A percentile compares a stretch with the other conserved stretches of the same genome.
These are phyloP conservation scores for Leccinum subfulvum DNA, from an alignment of 1,284 basidiomycete species.

Conservation along the genomic window DNA sequence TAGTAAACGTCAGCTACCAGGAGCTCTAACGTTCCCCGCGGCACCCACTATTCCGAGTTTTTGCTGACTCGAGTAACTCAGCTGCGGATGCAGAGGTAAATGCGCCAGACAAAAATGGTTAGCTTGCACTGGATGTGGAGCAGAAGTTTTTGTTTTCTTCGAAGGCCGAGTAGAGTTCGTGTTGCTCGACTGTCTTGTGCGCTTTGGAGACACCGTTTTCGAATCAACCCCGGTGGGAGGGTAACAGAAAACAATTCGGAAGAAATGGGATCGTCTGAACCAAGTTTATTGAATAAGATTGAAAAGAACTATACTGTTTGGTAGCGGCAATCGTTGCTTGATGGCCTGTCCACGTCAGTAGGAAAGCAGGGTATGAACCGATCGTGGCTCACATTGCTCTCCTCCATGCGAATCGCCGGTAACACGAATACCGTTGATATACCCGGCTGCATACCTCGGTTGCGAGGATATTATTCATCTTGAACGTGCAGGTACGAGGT, in stretches of 20 bases:
- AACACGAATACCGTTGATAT: too few species aligned
- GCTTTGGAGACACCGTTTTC: conserved; percentile 17
- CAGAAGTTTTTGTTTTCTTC: conserved; percentile 16
- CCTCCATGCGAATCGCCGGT: too few species aligned
- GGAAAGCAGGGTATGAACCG: too few species aligned
- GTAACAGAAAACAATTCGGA: conserved; percentile 34
- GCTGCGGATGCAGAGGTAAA: conserved; percentile 11
- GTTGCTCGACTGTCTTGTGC: conserved; percentile 13
- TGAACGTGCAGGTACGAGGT: too few species aligned
- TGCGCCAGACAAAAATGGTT: neutral
- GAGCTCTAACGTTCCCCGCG: neutral
- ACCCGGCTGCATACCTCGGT: too few species aligned
- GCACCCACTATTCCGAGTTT: conserved; percentile 25
- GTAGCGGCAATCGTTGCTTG: too few species aligned
- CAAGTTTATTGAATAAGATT: conserved; percentile 27
- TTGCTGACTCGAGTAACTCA: conserved; percentile 22
- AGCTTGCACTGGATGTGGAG: neutral
- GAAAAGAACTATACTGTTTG: too few species aligned
- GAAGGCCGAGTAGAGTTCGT: conserved; percentile 5
- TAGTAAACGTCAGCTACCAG: conserved; percentile 4
- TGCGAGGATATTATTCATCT: too few species aligned
- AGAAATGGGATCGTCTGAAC: conserved; percentile 26
- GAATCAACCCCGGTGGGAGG: conserved; percentile 6
- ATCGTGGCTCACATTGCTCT: too few species aligned
- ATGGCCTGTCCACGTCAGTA: too few species aligned